phyloP scores from a whole-genome alignment of 139 green algal genomes.

The Eudorina sp. region DNA sequence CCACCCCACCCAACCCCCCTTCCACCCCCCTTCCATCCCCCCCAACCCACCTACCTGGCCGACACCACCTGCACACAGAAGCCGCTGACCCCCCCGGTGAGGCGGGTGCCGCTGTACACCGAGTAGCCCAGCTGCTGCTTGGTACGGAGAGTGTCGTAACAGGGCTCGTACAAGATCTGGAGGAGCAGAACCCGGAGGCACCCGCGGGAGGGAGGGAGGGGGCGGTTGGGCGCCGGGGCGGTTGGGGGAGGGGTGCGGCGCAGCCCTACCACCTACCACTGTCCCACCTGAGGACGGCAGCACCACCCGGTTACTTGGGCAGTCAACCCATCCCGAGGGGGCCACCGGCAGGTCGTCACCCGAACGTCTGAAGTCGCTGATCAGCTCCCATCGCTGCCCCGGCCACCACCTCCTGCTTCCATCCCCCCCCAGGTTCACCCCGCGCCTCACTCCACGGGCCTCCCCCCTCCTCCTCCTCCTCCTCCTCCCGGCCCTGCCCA shows the following conservation, averaged over 20 bases:
- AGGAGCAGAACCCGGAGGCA: no score
- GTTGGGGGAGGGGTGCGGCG: no score
- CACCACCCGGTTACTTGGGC: no score
- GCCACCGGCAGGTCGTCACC: no score
- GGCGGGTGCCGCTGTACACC: conserved; percentile 81
- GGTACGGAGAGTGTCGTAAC: conserved; percentile 90
- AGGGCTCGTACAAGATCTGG: conserved; percentile 84
- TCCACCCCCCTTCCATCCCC: conserved; percentile 71
- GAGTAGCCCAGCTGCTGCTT: conserved; percentile 97
- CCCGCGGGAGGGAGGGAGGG: no score
- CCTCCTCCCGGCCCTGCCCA: no score
- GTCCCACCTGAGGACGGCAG: no score
- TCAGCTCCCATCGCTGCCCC: no score
- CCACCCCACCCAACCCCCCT: not conserved
- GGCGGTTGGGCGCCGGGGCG: not conserved
- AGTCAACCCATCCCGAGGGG: no score
- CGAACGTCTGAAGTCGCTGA: no score
- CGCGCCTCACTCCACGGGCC: not conserved
- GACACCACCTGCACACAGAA: conserved; percentile 86
- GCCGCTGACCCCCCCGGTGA: conserved; percentile 90
- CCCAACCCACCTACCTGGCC: conserved; percentile 49
- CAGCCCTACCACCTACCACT: no score
- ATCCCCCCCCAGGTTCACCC: not conserved
- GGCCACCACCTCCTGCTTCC: not conserved
- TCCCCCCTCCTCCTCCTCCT: not conserved